Percentiles rank a stretch among this genome's conserved stretches.
phyloP scores from a whole-genome alignment of 208 protist genomes.

The Giardia duodenalis region DNA sequence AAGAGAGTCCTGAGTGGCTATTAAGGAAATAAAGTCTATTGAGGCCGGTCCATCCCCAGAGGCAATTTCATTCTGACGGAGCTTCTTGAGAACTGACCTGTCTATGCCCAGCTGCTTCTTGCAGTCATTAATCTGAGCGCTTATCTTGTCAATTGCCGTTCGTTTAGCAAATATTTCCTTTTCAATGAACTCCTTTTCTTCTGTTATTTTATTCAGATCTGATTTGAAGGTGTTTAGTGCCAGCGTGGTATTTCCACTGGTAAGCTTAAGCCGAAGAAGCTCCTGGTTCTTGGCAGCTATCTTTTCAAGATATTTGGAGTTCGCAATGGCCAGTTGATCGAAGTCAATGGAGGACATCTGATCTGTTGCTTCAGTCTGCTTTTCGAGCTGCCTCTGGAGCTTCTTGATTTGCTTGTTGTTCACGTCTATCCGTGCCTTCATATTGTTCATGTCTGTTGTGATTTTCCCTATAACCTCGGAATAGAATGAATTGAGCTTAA shows the following conservation, averaged over 20 bases:
- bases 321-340: constrained; percentile 78
- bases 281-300: constrained; percentile 75
- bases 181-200: constrained; percentile 60
- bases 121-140: background rate
- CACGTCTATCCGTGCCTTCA: background rate
- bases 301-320: constrained; percentile 73
- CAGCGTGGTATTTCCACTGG: constrained; percentile 70
- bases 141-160: background rate
- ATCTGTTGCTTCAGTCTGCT: background rate
- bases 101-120: background rate
- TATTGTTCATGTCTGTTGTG: background rate
- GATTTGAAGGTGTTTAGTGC: constrained; percentile 64
- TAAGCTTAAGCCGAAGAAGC: constrained; percentile 71
- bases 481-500: background rate
- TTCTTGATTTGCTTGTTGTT: background rate
- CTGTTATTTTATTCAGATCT: constrained; percentile 59
- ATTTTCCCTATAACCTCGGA: background rate
- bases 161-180: constrained; percentile 53
- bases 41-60: background rate
- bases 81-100: background rate
- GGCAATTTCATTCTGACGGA: constrained; percentile 16
- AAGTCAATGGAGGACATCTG: constrained; percentile 62
- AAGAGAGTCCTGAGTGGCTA: background rate
- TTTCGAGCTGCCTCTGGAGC: background rate
- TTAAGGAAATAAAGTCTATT: constrained; percentile 11